A percentile compares a stretch with the other conserved stretches of the same genome.
These are phyloP conservation scores for Hyaloscypha finlandica DNA, from an alignment of 495 filamentous ascomycete genomes.

Conservation along the genomic window DNA sequence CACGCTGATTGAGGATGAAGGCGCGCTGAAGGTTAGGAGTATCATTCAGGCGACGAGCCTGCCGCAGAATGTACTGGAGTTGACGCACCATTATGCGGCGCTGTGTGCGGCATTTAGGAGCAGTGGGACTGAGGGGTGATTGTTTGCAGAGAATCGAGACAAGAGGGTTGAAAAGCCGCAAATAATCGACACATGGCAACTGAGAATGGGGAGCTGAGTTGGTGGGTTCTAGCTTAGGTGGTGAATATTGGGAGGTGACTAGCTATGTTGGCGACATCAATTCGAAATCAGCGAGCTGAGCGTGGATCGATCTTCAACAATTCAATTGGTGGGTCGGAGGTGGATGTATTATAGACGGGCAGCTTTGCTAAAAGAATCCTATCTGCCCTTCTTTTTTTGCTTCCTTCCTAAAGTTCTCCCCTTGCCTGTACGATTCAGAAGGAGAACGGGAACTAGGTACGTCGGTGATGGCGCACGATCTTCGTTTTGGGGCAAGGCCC, in stretches of 20 bases:
- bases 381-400: not conserved
- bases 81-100: conserved; percentile 95
- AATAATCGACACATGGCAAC: not conserved
- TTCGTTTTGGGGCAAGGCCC: no score
- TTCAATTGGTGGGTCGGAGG: not conserved
- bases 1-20: conserved; percentile 94
- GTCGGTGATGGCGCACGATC: not conserved
- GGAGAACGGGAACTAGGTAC: not conserved
- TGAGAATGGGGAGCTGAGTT: no score
- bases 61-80: conserved; percentile 87
- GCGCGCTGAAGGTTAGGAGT: conserved; percentile 94
- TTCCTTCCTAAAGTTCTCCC: not conserved
- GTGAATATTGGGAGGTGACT: conserved; percentile 1
- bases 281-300: not conserved
- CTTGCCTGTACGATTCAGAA: not conserved
- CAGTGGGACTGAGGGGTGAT: conserved; percentile 84
- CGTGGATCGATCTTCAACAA: not conserved
- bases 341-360: conserved; percentile 13
- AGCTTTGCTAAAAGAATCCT: conserved; percentile 15
- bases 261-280: not conserved
- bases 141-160: not conserved
- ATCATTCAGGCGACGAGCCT: conserved; percentile 95
- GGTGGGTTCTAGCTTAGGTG: not conserved
- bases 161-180: no score
- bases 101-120: conserved; percentile 93